Evolutionary conservation across 1,284 basidiomycete species (phyloP).

Genomic region (Heterobasidion parviporum): DNA sequence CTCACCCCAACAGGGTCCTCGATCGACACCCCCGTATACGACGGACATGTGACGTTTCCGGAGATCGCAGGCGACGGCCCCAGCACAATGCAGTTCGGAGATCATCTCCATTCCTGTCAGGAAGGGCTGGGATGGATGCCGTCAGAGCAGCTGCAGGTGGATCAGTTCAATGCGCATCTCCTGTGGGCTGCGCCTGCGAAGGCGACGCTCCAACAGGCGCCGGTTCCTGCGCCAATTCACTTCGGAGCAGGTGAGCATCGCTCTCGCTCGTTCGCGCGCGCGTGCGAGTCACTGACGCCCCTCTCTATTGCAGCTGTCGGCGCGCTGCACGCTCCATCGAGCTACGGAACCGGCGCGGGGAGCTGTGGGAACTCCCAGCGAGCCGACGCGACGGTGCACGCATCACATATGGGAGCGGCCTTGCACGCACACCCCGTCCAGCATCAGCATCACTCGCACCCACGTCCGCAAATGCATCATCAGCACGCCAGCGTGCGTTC

Average conservation of each 20-base stretch:
- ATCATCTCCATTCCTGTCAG: constrained; percentile 1
- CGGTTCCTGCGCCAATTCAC: neutral
- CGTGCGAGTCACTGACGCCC: neutral
- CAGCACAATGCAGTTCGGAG: neutral
- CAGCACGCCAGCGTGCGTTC: neutral
- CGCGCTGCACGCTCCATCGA: neutral
- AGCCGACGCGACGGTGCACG: neutral
- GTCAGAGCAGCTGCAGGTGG: neutral
- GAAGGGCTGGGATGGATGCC: constrained; percentile 1
- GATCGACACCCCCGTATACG: constrained; percentile 9
- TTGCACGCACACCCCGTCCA: neutral
- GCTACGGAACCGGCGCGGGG: neutral
- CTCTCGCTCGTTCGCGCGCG: neutral
- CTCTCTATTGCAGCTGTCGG: neutral
- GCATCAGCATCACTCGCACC: neutral
- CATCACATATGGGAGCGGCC: neutral
- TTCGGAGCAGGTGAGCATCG: constrained; percentile 2
- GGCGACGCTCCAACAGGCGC: neutral
- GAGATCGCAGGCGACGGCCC: constrained; percentile 5
- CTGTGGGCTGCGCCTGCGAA: constrained; percentile 1
- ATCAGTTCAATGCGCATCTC: neutral
- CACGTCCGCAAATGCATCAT: neutral
- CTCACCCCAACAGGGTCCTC: constrained; percentile 6
- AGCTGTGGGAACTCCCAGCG: neutral
- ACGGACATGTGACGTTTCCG: constrained; percentile 4